Evolutionary conservation across 1,284 basidiomycete genomes (phyloP).

Genomic region (Microbotryomycetes sp.): DNA sequence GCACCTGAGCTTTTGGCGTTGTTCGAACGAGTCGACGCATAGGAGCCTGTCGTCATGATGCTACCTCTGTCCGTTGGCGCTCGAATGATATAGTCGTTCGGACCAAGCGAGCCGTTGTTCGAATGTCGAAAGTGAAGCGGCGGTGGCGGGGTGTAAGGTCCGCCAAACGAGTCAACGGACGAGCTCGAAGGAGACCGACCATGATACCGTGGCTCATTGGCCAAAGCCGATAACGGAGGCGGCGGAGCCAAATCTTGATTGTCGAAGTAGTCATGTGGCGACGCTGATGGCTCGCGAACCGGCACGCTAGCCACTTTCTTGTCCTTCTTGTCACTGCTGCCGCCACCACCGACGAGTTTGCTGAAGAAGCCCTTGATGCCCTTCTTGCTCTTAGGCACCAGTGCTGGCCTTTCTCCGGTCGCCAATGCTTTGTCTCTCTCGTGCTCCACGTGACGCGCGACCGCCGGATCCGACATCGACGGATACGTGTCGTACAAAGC

Average conservation of each 20-base stretch:
- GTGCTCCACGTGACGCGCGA: conserved; percentile 21
- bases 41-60: conserved; percentile 18
- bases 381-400: conserved; percentile 32
- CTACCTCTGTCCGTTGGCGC: conserved; percentile 18
- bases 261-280: neutral
- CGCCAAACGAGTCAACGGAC: conserved; percentile 25
- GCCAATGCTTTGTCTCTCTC: neutral
- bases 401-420: neutral
- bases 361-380: conserved; percentile 36
- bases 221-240: conserved; percentile 30
- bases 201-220: conserved; percentile 30
- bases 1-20: neutral
- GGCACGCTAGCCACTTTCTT: neutral
- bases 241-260: conserved; percentile 26
- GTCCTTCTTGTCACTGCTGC: neutral
- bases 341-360: conserved; percentile 31
- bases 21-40: conserved; percentile 11
- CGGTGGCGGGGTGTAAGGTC: conserved; percentile 24
- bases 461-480: conserved; percentile 23
- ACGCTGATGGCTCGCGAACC: neutral
- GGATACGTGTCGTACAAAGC: conserved; percentile 24
- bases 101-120: conserved; percentile 3
- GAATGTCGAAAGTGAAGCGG: neutral
- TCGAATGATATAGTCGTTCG: neutral
- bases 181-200: conserved; percentile 24